Evolutionary conservation across 257 asterid species (phyloP).

Genomic region (Gentiana dahurica): DNA sequence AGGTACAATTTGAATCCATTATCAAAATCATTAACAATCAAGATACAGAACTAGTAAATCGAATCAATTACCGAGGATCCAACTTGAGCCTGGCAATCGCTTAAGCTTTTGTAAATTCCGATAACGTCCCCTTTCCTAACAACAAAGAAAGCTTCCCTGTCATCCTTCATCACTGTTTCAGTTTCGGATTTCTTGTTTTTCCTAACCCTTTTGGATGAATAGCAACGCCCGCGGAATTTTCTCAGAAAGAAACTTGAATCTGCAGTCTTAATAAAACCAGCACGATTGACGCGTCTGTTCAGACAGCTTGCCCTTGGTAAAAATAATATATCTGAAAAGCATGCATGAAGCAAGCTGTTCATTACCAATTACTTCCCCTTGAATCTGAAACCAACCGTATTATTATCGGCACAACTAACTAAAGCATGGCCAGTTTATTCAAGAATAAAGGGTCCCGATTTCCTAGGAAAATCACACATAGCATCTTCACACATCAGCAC

Average conservation of each 20-base stretch:
- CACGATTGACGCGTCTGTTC: slow-evolving; percentile 27
- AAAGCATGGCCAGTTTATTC: not conserved
- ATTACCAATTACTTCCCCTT: slow-evolving; percentile 36
- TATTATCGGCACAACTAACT: not conserved
- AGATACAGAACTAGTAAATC: not conserved
- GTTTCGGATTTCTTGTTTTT: slow-evolving; percentile 27
- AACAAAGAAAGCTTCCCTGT: slow-evolving; percentile 84
- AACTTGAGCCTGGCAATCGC: slow-evolving; percentile 95
- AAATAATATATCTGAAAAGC: slow-evolving; percentile 22
- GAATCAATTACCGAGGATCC: slow-evolving; percentile 77
- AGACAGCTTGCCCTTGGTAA: slow-evolving; percentile 32
- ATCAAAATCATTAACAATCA: not conserved
- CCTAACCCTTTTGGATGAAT: slow-evolving; percentile 40
- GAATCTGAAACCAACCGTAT: slow-evolving; percentile 21
- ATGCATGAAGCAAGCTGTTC: slow-evolving; percentile 64
- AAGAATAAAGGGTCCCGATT: no score
- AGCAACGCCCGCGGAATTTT: slow-evolving; percentile 32
- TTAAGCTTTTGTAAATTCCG: slow-evolving; percentile 85
- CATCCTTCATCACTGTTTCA: slow-evolving; percentile 61
- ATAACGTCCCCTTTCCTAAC: slow-evolving; percentile 88
- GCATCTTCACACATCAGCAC: no score
- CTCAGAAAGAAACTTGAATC: slow-evolving; percentile 25
- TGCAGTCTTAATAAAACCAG: slow-evolving; percentile 26
- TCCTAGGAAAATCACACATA: no score
- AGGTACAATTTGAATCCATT: not conserved